Percentiles rank a stretch among this genome's conserved stretches.
Conservation (phyloP, 139 green algal genomes). For the Chlamydomonas incerta region DNA sequence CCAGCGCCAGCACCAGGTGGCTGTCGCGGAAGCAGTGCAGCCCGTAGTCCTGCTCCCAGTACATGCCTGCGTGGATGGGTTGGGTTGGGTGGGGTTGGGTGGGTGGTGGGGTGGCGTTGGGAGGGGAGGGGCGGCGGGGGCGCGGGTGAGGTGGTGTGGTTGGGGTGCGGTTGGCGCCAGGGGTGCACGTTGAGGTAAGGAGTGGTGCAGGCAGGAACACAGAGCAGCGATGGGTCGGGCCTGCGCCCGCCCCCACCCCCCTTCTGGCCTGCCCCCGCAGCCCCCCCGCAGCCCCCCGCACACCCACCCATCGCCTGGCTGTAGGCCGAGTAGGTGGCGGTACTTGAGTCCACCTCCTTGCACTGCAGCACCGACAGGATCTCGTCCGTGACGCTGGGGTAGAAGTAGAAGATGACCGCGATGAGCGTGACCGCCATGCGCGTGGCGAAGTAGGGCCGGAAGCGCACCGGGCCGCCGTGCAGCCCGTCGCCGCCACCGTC, state of each 20-base stretch:
- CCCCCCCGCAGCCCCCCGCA: no score
- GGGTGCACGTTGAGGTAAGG: no score
- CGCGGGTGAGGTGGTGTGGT: neutral
- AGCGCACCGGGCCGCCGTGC: neutral
- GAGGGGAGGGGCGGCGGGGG: neutral
- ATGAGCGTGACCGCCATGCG: slow-evolving; percentile 23
- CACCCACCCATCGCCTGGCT: neutral
- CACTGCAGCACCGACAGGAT: slow-evolving; percentile 1
- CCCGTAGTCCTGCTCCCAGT: slow-evolving; percentile 37
- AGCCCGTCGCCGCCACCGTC: no score
- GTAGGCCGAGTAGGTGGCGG: neutral
- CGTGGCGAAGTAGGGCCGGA: neutral
- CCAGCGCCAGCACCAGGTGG: slow-evolving; percentile 21
- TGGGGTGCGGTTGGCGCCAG: neutral
- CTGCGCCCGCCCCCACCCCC: neutral
- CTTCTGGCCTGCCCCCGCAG: neutral
- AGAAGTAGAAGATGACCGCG: slow-evolving; percentile 30
- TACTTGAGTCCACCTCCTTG: neutral
- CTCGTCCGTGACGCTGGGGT: slow-evolving; percentile 10
- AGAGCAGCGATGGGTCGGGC: no score
- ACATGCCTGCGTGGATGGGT: neutral
- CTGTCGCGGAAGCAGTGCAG: neutral
- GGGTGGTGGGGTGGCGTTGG: neutral
- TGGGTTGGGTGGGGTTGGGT: neutral
- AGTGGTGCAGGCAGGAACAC: no score